A percentile compares a stretch with the other conserved stretches of the same genome.
phyloP scores from a whole-genome alignment of 768 basidiomycete genomes.

The Mycena rosella region DNA sequence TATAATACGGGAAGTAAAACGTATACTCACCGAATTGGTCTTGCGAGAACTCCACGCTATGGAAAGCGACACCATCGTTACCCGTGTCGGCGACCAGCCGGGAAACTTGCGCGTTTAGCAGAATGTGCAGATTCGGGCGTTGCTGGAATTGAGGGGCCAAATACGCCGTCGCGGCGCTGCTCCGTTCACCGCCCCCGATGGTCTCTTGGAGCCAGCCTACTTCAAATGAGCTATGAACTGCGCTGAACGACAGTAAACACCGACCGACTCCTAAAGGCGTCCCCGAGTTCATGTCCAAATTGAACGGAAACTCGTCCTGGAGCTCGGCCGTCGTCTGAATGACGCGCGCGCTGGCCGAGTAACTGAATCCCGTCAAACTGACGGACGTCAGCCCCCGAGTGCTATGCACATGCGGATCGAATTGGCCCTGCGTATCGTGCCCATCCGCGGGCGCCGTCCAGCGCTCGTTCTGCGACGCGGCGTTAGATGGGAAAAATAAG shows the following conservation, averaged over 20 bases:
- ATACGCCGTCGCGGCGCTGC: slow-evolving; percentile 49
- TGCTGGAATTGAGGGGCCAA: slow-evolving; percentile 38
- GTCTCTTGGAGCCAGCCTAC: slow-evolving; percentile 42
- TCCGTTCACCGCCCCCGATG: slow-evolving; percentile 42
- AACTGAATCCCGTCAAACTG: slow-evolving; percentile 41
- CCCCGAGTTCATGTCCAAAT: slow-evolving; percentile 46
- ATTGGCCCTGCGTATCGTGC: slow-evolving; percentile 54
- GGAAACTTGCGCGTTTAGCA: slow-evolving; percentile 42
- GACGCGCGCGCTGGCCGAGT: slow-evolving; percentile 44
- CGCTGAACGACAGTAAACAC: too few relatives aligned
- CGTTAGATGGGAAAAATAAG: neutral
- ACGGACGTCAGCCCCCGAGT: slow-evolving; percentile 46
- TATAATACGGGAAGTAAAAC: slow-evolving; percentile 20
- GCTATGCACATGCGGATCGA: slow-evolving; percentile 52
- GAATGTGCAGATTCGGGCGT: slow-evolving; percentile 47
- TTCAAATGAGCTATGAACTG: too few relatives aligned
- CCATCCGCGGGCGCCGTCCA: slow-evolving; percentile 50
- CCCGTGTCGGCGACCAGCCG: slow-evolving; percentile 18
- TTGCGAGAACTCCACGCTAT: slow-evolving; percentile 21
- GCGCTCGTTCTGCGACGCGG: slow-evolving; percentile 48
- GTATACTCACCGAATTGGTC: slow-evolving; percentile 8
- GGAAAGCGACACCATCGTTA: neutral
- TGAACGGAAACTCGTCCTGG: slow-evolving; percentile 45
- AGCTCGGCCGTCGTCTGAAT: slow-evolving; percentile 45
- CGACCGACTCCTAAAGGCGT: slow-evolving; percentile 43